phyloP scores from a whole-genome alignment of 345 rosid genomes.

The Boechera stricta region DNA sequence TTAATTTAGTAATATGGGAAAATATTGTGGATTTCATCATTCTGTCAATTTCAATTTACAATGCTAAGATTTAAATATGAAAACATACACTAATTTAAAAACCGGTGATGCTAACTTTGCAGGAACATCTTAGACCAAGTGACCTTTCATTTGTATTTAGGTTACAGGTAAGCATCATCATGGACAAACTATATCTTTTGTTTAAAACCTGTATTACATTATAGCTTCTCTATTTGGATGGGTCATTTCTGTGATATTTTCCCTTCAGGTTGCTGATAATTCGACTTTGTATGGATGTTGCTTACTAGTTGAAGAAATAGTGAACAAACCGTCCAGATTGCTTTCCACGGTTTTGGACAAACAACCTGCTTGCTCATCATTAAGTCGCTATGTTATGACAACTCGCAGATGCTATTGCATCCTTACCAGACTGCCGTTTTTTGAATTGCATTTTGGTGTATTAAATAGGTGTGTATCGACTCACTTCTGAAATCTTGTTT shows the following conservation, averaged over 20 bases:
- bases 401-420: conserved; percentile 97
- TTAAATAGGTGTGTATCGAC: conserved; percentile 64
- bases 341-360: conserved; percentile 77
- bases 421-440: conserved; percentile 92
- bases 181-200: not conserved
- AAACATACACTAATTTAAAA: conserved; percentile 29
- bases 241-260: conserved; percentile 30
- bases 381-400: conserved; percentile 75
- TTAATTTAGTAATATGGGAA: not conserved
- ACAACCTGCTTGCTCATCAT: conserved; percentile 61
- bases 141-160: conserved; percentile 91
- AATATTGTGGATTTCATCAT: conserved; percentile 7
- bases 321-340: conserved; percentile 92
- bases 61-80: not conserved
- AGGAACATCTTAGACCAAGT: conserved; percentile 94
- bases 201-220: conserved; percentile 1
- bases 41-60: conserved; percentile 18
- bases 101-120: conserved; percentile 46
- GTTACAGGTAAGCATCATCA: conserved; percentile 66
- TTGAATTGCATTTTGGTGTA: conserved; percentile 90
- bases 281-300: conserved; percentile 96
- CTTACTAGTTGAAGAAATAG: conserved; percentile 83
- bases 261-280: conserved; percentile 81
- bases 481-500: not conserved
- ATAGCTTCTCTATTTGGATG: conserved; percentile 17